phyloP scores from a whole-genome alignment of 768 basidiomycete species.

The Boletus huronensis region DNA sequence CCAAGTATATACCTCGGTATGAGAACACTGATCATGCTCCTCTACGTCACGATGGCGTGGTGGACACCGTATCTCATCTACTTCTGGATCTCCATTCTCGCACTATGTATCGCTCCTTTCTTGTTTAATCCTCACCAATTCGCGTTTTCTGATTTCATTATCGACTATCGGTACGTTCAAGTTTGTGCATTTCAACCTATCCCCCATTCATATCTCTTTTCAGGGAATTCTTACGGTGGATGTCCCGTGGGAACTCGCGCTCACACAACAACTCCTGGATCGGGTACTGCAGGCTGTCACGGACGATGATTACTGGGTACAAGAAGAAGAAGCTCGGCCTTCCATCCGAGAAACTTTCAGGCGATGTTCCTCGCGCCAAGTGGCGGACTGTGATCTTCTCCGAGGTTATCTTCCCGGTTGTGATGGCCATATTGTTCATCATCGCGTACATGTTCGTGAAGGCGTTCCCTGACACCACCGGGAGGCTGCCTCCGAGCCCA shows the following conservation, averaged over 20 bases:
- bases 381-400: constrained; percentile 90
- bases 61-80: constrained; percentile 94
- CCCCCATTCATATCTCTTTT: constrained; percentile 6
- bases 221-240: constrained; percentile 98
- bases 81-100: constrained; percentile 95
- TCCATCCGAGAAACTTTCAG: constrained; percentile 95
- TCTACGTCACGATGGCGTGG: constrained; percentile 88
- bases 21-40: constrained; percentile 85
- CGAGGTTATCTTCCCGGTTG: constrained; percentile 81
- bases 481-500: constrained; percentile 70
- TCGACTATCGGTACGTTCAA: constrained; percentile 77
- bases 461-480: constrained; percentile 67
- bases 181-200: background rate
- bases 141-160: constrained; percentile 92
- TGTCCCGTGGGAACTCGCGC: constrained; percentile 96
- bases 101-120: constrained; percentile 94
- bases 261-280: constrained; percentile 99
- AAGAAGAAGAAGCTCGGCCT: constrained; percentile 97
- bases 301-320: constrained; percentile 99
- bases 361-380: constrained; percentile 89
- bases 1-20: constrained; percentile 98
- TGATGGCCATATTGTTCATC: constrained; percentile 82
- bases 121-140: constrained; percentile 99
- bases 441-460: constrained; percentile 93
- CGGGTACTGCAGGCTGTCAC: constrained; percentile 95